Percentiles rank a stretch among this genome's conserved stretches.
phyloP scores from a whole-genome alignment of 2,329 filamentous ascomycete genomes.

The Aulographum hederae region DNA sequence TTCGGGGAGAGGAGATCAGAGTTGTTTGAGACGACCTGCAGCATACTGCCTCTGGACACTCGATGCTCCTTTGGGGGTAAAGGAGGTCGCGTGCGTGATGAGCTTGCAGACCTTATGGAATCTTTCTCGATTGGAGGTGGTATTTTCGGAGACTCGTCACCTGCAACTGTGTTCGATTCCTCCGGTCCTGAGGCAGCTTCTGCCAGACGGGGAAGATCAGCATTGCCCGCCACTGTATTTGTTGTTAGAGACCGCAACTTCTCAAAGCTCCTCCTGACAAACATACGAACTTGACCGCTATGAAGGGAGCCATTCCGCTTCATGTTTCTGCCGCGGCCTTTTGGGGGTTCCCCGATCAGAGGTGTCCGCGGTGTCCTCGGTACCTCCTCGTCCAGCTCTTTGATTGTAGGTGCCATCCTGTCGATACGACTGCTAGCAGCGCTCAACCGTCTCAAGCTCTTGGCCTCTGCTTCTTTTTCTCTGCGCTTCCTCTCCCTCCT shows the following conservation, averaged over 20 bases:
- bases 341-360: slow-evolving; percentile 30
- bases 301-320: slow-evolving; percentile 36
- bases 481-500: slow-evolving; percentile 66
- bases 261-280: too few relatives aligned
- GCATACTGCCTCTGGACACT: slow-evolving; percentile 62
- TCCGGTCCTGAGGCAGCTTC: slow-evolving; percentile 33
- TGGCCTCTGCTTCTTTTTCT: slow-evolving; percentile 66
- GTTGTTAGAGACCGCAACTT: background rate
- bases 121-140: slow-evolving; percentile 67
- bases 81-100: slow-evolving; percentile 57
- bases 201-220: slow-evolving; percentile 60
- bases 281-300: slow-evolving; percentile 24
- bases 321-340: slow-evolving; percentile 58
- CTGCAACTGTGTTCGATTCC: too few relatives aligned
- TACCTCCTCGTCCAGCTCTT: slow-evolving; percentile 64
- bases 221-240: slow-evolving; percentile 26
- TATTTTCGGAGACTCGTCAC: slow-evolving; percentile 17
- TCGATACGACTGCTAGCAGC: slow-evolving; percentile 78
- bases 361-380: slow-evolving; percentile 26
- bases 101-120: slow-evolving; percentile 55
- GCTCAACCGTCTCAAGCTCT: slow-evolving; percentile 65
- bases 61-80: slow-evolving; percentile 78
- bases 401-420: slow-evolving; percentile 56
- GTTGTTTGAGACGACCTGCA: slow-evolving; percentile 64
- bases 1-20: slow-evolving; percentile 41